Conservation (phyloP, 2,329 filamentous ascomycete species). For the Oidium heveae region DNA sequence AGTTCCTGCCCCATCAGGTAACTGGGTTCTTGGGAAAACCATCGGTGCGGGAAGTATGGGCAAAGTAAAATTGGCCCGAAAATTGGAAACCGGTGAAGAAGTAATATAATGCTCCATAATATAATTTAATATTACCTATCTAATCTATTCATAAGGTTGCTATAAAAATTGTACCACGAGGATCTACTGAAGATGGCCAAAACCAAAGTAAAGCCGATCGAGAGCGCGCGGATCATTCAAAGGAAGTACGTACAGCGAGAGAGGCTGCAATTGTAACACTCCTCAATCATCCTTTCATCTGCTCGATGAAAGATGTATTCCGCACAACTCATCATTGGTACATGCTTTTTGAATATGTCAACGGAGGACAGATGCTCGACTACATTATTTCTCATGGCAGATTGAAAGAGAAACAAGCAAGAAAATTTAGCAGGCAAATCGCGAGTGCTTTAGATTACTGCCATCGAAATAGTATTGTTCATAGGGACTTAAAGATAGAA, state of each 20-base stretch:
- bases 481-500: constrained; percentile 93
- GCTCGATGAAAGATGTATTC: constrained; percentile 82
- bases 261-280: constrained; percentile 93
- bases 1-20: constrained; percentile 71
- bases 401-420: constrained; percentile 91
- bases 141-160: constrained; percentile 44
- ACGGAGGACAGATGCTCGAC: constrained; percentile 96
- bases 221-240: constrained; percentile 82
- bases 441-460: constrained; percentile 92
- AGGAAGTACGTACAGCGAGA: constrained; percentile 81
- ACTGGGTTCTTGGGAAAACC: constrained; percentile 89
- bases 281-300: constrained; percentile 85
- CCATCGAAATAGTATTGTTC: constrained; percentile 93
- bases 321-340: constrained; percentile 98
- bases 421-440: constrained; percentile 94
- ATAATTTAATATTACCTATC: too few species aligned
- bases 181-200: constrained; percentile 54
- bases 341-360: constrained; percentile 98
- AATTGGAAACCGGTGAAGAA: constrained; percentile 75
- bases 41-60: constrained; percentile 97
- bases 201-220: constrained; percentile 45
- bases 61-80: constrained; percentile 88
- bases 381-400: constrained; percentile 98
- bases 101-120: constrained; percentile 20
- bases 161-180: constrained; percentile 87